These are phyloP conservation scores for Ophiosphaerella korrae DNA, from an alignment of 2,329 filamentous ascomycete genomes.

Conservation along the genomic window DNA sequence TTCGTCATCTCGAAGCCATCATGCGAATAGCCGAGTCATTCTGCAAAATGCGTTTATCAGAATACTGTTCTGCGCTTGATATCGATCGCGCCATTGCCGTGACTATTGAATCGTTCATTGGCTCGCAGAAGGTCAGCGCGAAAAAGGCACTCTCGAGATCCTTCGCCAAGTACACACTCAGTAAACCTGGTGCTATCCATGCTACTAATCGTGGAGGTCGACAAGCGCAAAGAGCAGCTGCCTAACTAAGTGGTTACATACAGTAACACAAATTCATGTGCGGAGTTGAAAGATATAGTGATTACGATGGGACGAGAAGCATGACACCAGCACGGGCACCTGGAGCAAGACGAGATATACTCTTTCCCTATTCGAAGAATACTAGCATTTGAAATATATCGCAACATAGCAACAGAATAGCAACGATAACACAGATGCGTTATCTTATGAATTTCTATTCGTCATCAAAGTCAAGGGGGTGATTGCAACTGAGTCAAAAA, in stretches of 20 bases:
- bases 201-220: constrained; percentile 31
- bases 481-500: too few relatives aligned
- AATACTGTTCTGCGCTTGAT: constrained; percentile 87
- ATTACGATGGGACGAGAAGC: constrained; percentile 8
- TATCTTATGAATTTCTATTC: too few relatives aligned
- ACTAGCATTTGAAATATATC: too few relatives aligned
- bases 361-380: too few relatives aligned
- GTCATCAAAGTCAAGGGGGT: too few relatives aligned
- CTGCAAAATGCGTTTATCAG: constrained; percentile 96
- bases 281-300: constrained; percentile 7
- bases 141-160: constrained; percentile 94
- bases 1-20: constrained; percentile 96
- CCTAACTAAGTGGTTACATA: constrained; percentile 13
- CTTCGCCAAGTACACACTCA: constrained; percentile 85
- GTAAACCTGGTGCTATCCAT: constrained; percentile 50
- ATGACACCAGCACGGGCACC: constrained; percentile 18
- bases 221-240: constrained; percentile 35
- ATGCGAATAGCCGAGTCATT: constrained; percentile 95
- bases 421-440: too few relatives aligned
- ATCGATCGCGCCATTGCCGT: constrained; percentile 98
- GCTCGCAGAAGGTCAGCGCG: constrained; percentile 94
- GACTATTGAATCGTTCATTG: constrained; percentile 93
- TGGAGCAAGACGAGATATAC: neutral
- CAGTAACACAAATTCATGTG: constrained; percentile 3
- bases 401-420: too few relatives aligned